Evolutionary conservation across 768 basidiomycete species (phyloP), one percentile per base, ranked within the genome.

Genomic region (Phlebiopsis gigantea): DNA sequence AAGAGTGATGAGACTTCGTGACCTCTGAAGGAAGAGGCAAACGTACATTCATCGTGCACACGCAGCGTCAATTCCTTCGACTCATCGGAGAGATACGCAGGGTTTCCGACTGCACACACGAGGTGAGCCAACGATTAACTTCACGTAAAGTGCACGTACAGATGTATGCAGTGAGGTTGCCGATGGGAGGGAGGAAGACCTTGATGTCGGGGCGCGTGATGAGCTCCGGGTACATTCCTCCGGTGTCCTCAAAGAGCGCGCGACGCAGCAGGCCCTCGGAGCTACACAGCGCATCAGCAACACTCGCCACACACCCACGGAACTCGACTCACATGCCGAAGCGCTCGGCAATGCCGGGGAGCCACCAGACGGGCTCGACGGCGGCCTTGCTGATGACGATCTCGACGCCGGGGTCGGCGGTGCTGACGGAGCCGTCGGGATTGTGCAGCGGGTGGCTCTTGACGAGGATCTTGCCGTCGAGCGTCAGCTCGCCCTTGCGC

Each of bases 181-280:
- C 96, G 56, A 98, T 98, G 0, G 96, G 96, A 0, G 96, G 96
- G 0, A 98, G 78, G 79, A 97, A 98, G 21, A 94, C 81, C 69
- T 95, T 95, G 76, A 98, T 88, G 66, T 98, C 96, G 0, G 93
- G 90, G 21, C 94, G 84, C 5, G 96, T 98, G 66, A 98, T 87
- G 28, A 98, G 81, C 65, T 98, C 96, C 2, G 95, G 94, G 69
- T 91, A 93, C 88, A 92, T 93, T 66, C 93, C 93, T 63, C 92
- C 93, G 0, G 93, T 96, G 61, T 97, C 96, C 69, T 98, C 96
- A 62, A 98, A 98, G 34, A 98, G 77, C 0, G 91, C 88, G n/a
- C 96, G 79, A 19, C 96, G 84, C 2, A 98, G 81, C 0, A 93
- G 72, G 17, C 77, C 80, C 69, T 98, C 96, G 0, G 90, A 89